These are phyloP conservation scores for Penicillium sp. DNA, from an alignment of 2,329 filamentous ascomycete species.

Conservation along the genomic window DNA sequence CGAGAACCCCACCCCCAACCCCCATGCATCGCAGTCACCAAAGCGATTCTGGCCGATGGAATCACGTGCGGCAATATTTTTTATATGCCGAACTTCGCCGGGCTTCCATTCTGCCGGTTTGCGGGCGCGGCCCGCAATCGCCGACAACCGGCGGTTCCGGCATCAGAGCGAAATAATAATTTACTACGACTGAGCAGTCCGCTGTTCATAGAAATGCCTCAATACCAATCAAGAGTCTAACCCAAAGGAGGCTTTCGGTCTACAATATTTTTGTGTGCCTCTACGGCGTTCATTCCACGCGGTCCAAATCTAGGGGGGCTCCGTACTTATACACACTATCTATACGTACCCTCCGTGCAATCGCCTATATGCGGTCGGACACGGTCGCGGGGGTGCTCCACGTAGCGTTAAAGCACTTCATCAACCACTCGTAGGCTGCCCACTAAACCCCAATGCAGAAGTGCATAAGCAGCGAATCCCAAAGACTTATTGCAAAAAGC, in stretches of 20 bases:
- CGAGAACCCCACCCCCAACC: conserved; percentile 13
- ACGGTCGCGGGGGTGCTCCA: conserved; percentile 11
- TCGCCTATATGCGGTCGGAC: conserved; percentile 1
- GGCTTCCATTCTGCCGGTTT: conserved; percentile 26
- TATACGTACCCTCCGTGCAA: background rate
- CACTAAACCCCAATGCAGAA: conserved; percentile 62
- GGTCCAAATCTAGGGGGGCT: conserved; percentile 1
- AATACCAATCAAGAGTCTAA: conserved; percentile 27
- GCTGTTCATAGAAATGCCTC: conserved; percentile 31
- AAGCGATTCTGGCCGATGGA: conserved; percentile 8
- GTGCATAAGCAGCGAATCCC: too few relatives aligned
- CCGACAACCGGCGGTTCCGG: conserved; percentile 29
- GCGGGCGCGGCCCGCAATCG: conserved; percentile 24
- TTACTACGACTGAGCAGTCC: conserved; percentile 26
- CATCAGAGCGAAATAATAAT: conserved; percentile 28
- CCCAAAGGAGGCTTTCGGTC: conserved; percentile 22
- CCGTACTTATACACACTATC: too few relatives aligned
- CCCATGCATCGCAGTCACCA: conserved; percentile 5
- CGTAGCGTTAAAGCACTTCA: conserved; percentile 49
- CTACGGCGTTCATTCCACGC: background rate
- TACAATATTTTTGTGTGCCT: conserved; percentile 10
- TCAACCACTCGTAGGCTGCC: conserved; percentile 87
- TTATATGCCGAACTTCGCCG: conserved; percentile 34
- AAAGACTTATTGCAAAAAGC: background rate
- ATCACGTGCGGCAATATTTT: conserved; percentile 25